phyloP scores from a whole-genome alignment of 352 stramenopile genomes.

The Globisporangium cederbergense region DNA sequence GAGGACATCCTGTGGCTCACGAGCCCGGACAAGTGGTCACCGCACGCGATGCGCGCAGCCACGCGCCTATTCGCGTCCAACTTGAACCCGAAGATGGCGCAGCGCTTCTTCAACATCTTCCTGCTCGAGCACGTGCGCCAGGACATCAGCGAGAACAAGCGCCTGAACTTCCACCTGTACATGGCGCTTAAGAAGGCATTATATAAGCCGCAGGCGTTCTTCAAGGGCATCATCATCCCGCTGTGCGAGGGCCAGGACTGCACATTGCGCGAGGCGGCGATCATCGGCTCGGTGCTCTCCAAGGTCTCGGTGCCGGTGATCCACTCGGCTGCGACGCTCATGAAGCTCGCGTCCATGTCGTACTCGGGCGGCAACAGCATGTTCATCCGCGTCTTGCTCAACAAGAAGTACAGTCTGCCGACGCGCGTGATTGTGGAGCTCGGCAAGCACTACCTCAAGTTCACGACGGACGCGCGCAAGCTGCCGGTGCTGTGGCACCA shows the following conservation, averaged over 20 bases:
- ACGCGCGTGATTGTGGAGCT: constrained; percentile 96
- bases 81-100: constrained; percentile 98
- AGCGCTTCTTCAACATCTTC: constrained; percentile 99
- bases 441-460: constrained; percentile 95
- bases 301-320: constrained; percentile 98
- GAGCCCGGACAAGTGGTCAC: constrained; percentile 96
- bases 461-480: constrained; percentile 81
- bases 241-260: constrained; percentile 94
- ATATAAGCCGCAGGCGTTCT: constrained; percentile 99
- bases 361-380: constrained; percentile 98
- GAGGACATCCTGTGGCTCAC: constrained; percentile 98
- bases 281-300: constrained; percentile 96
- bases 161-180: constrained; percentile 99
- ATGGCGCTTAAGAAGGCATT: constrained; percentile 98
- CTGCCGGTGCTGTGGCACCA: constrained; percentile 99
- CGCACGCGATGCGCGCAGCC: constrained; percentile 96
- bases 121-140: constrained; percentile 95
- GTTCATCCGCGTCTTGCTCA: constrained; percentile 98
- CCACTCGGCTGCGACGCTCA: constrained; percentile 98
- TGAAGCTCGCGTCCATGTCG: constrained; percentile 96
- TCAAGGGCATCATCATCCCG: constrained; percentile 99
- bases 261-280: constrained; percentile 96
- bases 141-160: constrained; percentile 97
- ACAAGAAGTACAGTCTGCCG: constrained; percentile 99
- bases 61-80: constrained; percentile 99